Percentiles rank a stretch among this genome's conserved stretches.
Evolutionary conservation across 2,329 filamentous ascomycete genomes (phyloP).

Genomic region (Microascus cirrosus): DNA sequence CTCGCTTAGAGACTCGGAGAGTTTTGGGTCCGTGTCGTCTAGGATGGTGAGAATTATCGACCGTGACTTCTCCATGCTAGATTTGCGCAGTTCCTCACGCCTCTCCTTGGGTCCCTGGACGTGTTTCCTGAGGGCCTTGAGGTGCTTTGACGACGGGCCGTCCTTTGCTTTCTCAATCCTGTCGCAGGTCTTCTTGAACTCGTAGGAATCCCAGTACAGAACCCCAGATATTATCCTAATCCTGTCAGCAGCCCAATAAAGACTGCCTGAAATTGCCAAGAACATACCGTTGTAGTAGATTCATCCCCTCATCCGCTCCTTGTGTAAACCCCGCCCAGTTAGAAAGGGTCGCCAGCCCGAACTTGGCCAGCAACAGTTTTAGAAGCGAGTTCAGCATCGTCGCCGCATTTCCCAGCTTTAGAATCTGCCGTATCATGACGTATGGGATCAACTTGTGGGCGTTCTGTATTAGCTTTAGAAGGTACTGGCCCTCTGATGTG

Average conservation of each 20-base stretch:
- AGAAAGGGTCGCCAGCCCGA: slow-evolving; percentile 61
- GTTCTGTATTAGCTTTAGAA: slow-evolving; percentile 60
- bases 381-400: slow-evolving; percentile 73
- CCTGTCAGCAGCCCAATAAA: background rate
- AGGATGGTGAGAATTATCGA: slow-evolving; percentile 62
- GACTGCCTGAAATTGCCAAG: slow-evolving; percentile 1
- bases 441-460: slow-evolving; percentile 64
- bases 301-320: slow-evolving; percentile 68
- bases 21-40: slow-evolving; percentile 30
- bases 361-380: slow-evolving; percentile 62
- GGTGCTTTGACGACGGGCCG: slow-evolving; percentile 36
- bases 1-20: slow-evolving; percentile 32
- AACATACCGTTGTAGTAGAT: slow-evolving; percentile 51
- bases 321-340: slow-evolving; percentile 70
- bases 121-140: slow-evolving; percentile 49
- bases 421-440: slow-evolving; percentile 57
- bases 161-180: slow-evolving; percentile 54
- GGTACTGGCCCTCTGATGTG: slow-evolving; percentile 64
- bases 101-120: slow-evolving; percentile 37
- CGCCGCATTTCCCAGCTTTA: slow-evolving; percentile 67
- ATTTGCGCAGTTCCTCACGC: slow-evolving; percentile 47
- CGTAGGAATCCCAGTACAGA: slow-evolving; percentile 59
- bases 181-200: slow-evolving; percentile 54
- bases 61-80: slow-evolving; percentile 35
- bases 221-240: slow-evolving; percentile 61